Evolutionary conservation across 495 filamentous ascomycete species (phyloP), one percentile per base, ranked within the genome.

Genomic region (Diplogelasinospora grovesii): DNA sequence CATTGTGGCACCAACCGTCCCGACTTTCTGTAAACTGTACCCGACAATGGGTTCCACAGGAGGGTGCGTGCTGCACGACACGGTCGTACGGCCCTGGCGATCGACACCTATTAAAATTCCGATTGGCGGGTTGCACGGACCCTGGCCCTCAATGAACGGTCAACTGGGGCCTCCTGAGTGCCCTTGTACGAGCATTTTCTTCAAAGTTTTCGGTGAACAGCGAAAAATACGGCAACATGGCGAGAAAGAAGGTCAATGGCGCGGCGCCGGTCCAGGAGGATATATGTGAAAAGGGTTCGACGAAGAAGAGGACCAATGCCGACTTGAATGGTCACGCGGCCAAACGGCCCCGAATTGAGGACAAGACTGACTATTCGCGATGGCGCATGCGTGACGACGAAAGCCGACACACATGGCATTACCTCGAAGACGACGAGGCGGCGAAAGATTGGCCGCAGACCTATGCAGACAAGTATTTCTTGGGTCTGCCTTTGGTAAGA

Each of bases 371-470:
- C 55, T 77, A 76, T 42, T 64, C 77, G 0, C 71, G 87, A 57
- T 98, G 92, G 92, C 73, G 92, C 42, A 68, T 97, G 58, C 70
- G 79, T 25, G 82, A 90, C 50, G 86, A 95, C 23, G 68, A 75
- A 14, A 87, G 92, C 33, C 72, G 85, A 39, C 88, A 95, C 47
- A 95, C 87, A 16, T 98, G 92, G 92, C 79, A 86, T 36, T 97
- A 97, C 54, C 74, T 98, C 5, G 74, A 85, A 53, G 77, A 81
- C 5, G 86, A 94, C 35, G 75, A 86, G 43, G 78, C 85, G 30
- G 54, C 70, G 22, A 67, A 83, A 42, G 64, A 74, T 40, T 97
- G 93, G 92, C 88, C 89, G 10, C 89, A 95, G 59, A 80, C 78
- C 13, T 65, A 63, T 28, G 85, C 86, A 15, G 92, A 98, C 51